Conservation (phyloP, 2,329 filamentous ascomycete species). For the Karstenula rhodostoma region DNA sequence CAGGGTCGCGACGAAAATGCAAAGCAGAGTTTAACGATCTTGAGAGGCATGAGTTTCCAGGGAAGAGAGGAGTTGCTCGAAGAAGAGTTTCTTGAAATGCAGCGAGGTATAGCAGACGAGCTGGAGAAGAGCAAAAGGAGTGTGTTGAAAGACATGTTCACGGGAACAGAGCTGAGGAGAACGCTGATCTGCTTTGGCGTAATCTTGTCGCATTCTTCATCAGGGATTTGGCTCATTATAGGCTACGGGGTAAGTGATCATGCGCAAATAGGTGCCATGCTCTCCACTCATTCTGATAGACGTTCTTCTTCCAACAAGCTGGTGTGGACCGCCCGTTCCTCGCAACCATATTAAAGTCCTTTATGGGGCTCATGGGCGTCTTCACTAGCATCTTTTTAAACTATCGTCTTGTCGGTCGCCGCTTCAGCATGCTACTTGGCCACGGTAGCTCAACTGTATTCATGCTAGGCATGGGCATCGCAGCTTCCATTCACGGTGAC, state of each 20-base stretch:
- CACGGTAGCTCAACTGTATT: slow-evolving; percentile 12
- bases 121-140: slow-evolving; percentile 58
- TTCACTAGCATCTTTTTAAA: slow-evolving; percentile 53
- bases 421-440: slow-evolving; percentile 18
- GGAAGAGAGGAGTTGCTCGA: slow-evolving; percentile 18
- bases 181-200: slow-evolving; percentile 58
- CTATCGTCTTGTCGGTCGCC: slow-evolving; percentile 16
- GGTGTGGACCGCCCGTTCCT: slow-evolving; percentile 17
- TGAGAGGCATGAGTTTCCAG: slow-evolving; percentile 13
- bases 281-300: neutral
- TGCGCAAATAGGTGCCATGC: neutral
- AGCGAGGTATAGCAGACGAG: slow-evolving; percentile 27
- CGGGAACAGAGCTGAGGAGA: slow-evolving; percentile 56
- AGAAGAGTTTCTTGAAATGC: slow-evolving; percentile 28
- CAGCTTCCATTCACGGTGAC: slow-evolving; percentile 4
- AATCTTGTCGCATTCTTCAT: slow-evolving; percentile 54
- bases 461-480: slow-evolving; percentile 22
- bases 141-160: slow-evolving; percentile 58
- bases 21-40: slow-evolving; percentile 3
- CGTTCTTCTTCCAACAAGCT: slow-evolving; percentile 20
- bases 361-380: slow-evolving; percentile 56
- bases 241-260: slow-evolving; percentile 47
- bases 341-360: slow-evolving; percentile 20
- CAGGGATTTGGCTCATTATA: slow-evolving; percentile 59
- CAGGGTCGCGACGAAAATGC: slow-evolving; percentile 17